These are phyloP conservation scores for Ochromonas danica DNA, from an alignment of 108 stramenopile species.

Conservation along the genomic window DNA sequence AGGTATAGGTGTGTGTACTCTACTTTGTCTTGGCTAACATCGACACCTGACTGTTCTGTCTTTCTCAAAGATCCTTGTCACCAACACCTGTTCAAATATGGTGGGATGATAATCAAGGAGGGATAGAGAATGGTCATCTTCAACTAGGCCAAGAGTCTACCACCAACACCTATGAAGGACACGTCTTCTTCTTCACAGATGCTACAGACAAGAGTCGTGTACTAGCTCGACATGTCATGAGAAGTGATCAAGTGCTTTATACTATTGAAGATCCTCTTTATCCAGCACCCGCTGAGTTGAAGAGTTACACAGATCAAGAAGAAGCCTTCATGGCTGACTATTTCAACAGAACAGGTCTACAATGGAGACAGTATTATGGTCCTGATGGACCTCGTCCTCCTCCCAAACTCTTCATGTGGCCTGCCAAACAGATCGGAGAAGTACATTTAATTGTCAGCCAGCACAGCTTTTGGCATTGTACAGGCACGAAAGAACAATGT, in stretches of 20 bases:
- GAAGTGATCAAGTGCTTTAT: slow-evolving; percentile 10
- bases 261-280: slow-evolving; percentile 6
- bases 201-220: neutral
- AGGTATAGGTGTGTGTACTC: neutral
- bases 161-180: slow-evolving; percentile 33
- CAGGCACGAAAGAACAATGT: neutral
- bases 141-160: slow-evolving; percentile 17
- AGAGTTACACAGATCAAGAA: neutral
- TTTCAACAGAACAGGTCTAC: neutral
- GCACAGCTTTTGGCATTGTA: slow-evolving; percentile 22
- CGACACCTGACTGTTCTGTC: no score
- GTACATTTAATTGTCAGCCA: neutral
- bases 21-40: neutral
- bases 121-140: neutral
- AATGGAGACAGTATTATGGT: slow-evolving; percentile 31
- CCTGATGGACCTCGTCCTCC: slow-evolving; percentile 27
- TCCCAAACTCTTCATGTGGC: slow-evolving; percentile 31
- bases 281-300: slow-evolving; percentile 4
- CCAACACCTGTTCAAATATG: neutral
- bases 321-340: slow-evolving; percentile 3
- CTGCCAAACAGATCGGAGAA: slow-evolving; percentile 21
- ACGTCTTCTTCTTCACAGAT: slow-evolving; percentile 33
- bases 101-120: neutral
- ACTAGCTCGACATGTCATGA: neutral
- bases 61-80: neutral